Percentiles rank a stretch among this genome's conserved stretches.
phyloP scores from a whole-genome alignment of 345 rosid species.

The Linum usitatissimum region DNA sequence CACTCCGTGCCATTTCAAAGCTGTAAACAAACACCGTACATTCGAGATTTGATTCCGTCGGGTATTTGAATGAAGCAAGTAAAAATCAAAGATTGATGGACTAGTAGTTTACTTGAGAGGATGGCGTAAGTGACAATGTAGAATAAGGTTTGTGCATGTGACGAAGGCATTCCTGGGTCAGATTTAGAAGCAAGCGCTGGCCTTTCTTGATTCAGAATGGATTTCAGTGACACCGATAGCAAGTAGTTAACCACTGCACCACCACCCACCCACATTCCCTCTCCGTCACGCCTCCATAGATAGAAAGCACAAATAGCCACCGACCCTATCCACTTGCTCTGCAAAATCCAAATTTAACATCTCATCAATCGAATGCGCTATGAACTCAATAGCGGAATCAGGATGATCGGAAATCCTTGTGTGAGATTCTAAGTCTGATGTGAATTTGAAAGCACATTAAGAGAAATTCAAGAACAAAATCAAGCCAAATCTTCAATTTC shows the following conservation, averaged over 20 bases:
- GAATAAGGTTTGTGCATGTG: conserved; percentile 78
- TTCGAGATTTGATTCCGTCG: not conserved
- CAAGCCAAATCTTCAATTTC: too few species aligned
- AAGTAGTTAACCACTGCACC: conserved; percentile 45
- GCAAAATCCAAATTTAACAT: conserved; percentile 2
- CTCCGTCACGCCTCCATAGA: conserved; percentile 55
- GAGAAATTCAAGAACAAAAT: too few species aligned
- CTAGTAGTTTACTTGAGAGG: conserved; percentile 32
- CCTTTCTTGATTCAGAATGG: conserved; percentile 56
- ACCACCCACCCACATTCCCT: conserved; percentile 51
- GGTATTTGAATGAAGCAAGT: not conserved
- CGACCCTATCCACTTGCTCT: conserved; percentile 78
- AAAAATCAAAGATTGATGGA: not conserved
- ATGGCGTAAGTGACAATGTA: conserved; percentile 36
- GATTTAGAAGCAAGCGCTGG: conserved; percentile 49
- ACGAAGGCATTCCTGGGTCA: conserved; percentile 95
- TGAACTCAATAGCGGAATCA: too few species aligned
- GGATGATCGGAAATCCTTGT: too few species aligned
- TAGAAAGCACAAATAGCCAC: conserved; percentile 36
- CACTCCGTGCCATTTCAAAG: conserved; percentile 40
- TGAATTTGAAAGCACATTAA: too few species aligned
- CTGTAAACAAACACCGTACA: conserved; percentile 16
- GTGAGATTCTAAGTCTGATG: too few species aligned
- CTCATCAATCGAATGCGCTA: not conserved
- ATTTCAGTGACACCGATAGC: conserved; percentile 45